These are phyloP conservation scores for Cicer bijugum DNA, from an alignment of 306 rosid genomes.

Conservation along the genomic window DNA sequence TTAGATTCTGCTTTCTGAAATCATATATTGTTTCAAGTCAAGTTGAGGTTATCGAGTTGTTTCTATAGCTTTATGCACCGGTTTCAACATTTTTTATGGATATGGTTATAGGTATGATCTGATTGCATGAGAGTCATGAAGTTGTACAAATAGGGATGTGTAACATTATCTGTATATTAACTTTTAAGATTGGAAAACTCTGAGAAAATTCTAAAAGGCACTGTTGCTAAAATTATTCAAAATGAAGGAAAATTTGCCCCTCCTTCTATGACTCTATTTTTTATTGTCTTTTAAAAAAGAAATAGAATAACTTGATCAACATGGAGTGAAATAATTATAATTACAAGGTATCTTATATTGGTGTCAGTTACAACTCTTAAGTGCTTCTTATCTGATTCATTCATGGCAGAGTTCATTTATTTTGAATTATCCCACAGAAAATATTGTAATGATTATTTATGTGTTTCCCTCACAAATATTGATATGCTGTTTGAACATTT, in stretches of 20 bases:
- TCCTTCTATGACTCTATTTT: not conserved
- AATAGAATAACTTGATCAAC: not conserved
- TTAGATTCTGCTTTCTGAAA: not conserved
- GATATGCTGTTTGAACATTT: slow-evolving; percentile 40
- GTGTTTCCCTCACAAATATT: slow-evolving; percentile 34
- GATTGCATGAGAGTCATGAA: not conserved
- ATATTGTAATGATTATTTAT: slow-evolving; percentile 8
- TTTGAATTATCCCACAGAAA: slow-evolving; percentile 6
- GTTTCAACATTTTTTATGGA: not conserved
- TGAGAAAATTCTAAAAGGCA: not conserved
- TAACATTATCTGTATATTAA: not conserved
- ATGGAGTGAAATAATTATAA: slow-evolving; percentile 4
- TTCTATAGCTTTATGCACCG: not conserved
- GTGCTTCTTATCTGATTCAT: slow-evolving; percentile 19
- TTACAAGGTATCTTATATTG: slow-evolving; percentile 6
- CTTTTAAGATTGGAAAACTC: not conserved
- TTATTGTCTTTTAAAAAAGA: not conserved
- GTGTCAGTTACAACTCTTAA: not conserved
- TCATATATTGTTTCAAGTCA: not conserved
- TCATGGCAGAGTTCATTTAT: not conserved
- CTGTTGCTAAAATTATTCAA: not conserved
- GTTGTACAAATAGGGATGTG: not conserved
- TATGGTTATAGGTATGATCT: not conserved
- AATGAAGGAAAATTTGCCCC: not conserved
- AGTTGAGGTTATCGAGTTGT: not conserved